phyloP scores from a whole-genome alignment of 371 early-diverging fungal genomes.

The Mucor piriformis region DNA sequence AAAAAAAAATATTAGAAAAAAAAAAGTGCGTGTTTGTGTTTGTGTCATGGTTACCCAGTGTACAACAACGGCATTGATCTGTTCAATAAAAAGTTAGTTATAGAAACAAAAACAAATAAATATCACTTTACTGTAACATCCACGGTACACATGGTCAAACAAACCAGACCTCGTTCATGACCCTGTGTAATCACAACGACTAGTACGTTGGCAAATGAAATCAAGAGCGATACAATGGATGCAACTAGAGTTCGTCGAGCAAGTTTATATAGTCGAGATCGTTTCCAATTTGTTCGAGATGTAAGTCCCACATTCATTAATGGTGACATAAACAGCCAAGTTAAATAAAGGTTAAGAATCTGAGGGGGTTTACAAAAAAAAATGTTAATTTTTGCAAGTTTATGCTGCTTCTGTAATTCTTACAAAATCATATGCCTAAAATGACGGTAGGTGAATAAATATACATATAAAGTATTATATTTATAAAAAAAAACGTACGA shows the following conservation, averaged over 20 bases:
- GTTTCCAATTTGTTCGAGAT: slow-evolving; percentile 48
- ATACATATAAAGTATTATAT: background rate
- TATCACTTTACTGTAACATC: slow-evolving; percentile 53
- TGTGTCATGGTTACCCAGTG: slow-evolving; percentile 54
- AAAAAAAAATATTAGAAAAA: background rate
- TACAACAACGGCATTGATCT: slow-evolving; percentile 60
- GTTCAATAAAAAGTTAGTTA: background rate
- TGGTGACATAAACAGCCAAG: slow-evolving; percentile 44
- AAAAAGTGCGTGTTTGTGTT: no score
- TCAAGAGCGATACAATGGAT: slow-evolving; percentile 48
- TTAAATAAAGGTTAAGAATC: slow-evolving; percentile 38
- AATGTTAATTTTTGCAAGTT: background rate
- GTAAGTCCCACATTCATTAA: slow-evolving; percentile 41
- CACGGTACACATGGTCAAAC: slow-evolving; percentile 56
- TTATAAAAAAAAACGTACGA: slow-evolving; percentile 25
- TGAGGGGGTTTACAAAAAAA: no score
- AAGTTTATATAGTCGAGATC: slow-evolving; percentile 44
- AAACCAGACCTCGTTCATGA: slow-evolving; percentile 55
- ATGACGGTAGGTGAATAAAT: background rate
- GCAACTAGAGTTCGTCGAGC: slow-evolving; percentile 56
- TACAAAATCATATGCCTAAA: slow-evolving; percentile 49
- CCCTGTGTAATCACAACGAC: slow-evolving; percentile 51
- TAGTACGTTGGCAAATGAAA: slow-evolving; percentile 54
- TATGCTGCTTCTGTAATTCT: background rate
- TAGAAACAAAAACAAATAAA: background rate